Conservation (phyloP, 2,329 filamentous ascomycete genomes). For the Talaromyces sp. region DNA sequence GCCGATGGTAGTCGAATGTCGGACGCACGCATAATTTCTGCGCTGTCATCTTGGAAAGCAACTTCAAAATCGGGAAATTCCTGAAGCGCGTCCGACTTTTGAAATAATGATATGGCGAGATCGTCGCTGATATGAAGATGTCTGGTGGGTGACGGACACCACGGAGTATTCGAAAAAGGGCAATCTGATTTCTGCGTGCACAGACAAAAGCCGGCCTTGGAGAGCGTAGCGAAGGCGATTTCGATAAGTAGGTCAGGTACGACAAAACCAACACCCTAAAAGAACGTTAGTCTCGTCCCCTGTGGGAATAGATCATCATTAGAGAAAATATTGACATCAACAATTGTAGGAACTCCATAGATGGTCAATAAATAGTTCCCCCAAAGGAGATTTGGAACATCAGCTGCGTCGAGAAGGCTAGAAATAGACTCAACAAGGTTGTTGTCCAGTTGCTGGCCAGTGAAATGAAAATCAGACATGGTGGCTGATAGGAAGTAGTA, state of each 20-base stretch:
- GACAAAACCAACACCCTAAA: constrained; percentile 17
- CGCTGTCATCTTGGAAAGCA: neutral
- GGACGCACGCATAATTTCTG: constrained; percentile 18
- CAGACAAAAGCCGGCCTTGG: constrained; percentile 16
- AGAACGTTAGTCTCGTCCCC: neutral
- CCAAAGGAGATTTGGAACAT: constrained; percentile 24
- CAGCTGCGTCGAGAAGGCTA: constrained; percentile 17
- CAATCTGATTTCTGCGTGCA: constrained; percentile 16
- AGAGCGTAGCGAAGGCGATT: constrained; percentile 14
- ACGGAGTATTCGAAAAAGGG: constrained; percentile 4
- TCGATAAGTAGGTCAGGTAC: constrained; percentile 17
- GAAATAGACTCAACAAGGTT: constrained; percentile 20
- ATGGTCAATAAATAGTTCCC: constrained; percentile 28
- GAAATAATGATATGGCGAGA: constrained; percentile 17
- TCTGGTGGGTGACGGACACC: neutral
- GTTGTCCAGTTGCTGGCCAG: constrained; percentile 12
- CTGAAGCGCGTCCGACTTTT: constrained; percentile 19
- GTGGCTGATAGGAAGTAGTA: neutral
- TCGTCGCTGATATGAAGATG: constrained; percentile 20
- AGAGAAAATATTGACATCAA: constrained; percentile 17
- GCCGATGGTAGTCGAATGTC: constrained; percentile 17
- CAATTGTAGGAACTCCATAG: constrained; percentile 25
- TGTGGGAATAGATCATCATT: neutral
- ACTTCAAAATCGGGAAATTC: constrained; percentile 15
- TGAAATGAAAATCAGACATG: constrained; percentile 13